A percentile compares a stretch with the other conserved stretches of the same genome.
phyloP scores from a whole-genome alignment of 2,329 filamentous ascomycete species.

The Taxawa tesnikishii region DNA sequence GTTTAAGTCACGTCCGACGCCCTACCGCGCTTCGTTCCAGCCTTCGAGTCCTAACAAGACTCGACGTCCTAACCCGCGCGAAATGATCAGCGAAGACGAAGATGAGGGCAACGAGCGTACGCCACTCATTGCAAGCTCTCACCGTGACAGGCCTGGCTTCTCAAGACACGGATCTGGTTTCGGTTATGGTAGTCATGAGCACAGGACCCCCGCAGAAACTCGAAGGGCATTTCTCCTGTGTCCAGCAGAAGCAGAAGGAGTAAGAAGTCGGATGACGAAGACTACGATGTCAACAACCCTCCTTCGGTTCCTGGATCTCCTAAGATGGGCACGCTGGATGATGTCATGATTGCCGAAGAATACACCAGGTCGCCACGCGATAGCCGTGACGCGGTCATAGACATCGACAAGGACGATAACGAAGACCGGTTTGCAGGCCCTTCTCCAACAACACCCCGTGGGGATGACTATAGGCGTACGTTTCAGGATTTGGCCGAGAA shows the following conservation, averaged over 20 bases:
- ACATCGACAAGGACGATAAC: slow-evolving; percentile 30
- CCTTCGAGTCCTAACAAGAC: slow-evolving; percentile 5
- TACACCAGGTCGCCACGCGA: slow-evolving; percentile 27
- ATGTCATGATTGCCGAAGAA: slow-evolving; percentile 59
- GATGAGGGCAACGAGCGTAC: slow-evolving; percentile 38
- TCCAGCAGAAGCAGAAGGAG: slow-evolving; percentile 18
- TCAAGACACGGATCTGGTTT: slow-evolving; percentile 16
- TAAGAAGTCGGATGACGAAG: slow-evolving; percentile 16
- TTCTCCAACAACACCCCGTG: slow-evolving; percentile 25
- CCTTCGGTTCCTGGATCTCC: slow-evolving; percentile 50
- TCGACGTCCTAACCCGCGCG: slow-evolving; percentile 5
- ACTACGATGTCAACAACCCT: slow-evolving; percentile 54
- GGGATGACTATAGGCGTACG: slow-evolving; percentile 41
- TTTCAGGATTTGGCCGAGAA: slow-evolving; percentile 57
- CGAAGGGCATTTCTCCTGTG: slow-evolving; percentile 21
- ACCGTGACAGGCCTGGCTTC: slow-evolving; percentile 16
- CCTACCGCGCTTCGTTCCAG: slow-evolving; percentile 6
- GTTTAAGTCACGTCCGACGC: slow-evolving; percentile 9
- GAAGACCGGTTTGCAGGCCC: slow-evolving; percentile 19
- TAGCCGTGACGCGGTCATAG: slow-evolving; percentile 34
- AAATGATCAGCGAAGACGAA: slow-evolving; percentile 29
- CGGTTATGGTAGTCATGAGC: slow-evolving; percentile 18
- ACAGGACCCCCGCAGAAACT: slow-evolving; percentile 15
- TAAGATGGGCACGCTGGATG: slow-evolving; percentile 41
- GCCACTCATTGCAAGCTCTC: slow-evolving; percentile 36